These are phyloP conservation scores for Spathaspora sp. DNA, from an alignment of 1,139 yeast genomes.

Conservation along the genomic window DNA sequence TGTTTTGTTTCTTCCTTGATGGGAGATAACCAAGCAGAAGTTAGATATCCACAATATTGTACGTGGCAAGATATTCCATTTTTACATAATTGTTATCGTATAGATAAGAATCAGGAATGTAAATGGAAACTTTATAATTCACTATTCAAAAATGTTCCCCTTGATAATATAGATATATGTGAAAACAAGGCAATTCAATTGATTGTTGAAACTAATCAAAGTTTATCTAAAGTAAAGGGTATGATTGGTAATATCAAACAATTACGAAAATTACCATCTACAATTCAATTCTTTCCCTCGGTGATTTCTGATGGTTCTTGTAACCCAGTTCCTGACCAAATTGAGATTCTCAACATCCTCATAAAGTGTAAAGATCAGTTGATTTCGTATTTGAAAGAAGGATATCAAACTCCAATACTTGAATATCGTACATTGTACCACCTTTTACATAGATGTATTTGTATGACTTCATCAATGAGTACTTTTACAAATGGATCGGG, in stretches of 20 bases:
- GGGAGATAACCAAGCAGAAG: background rate
- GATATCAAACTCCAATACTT: constrained; percentile 8
- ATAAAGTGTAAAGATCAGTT: constrained; percentile 8
- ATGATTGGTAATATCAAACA: background rate
- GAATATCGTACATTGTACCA: constrained; percentile 3
- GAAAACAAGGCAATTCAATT: background rate
- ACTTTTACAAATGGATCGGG: constrained; percentile 20
- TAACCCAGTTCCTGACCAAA: constrained; percentile 2
- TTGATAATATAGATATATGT: background rate
- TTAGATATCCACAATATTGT: background rate
- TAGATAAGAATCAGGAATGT: background rate
- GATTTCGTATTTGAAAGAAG: background rate
- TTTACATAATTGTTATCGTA: constrained; percentile 2
- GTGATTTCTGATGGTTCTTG: constrained; percentile 10
- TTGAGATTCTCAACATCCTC: constrained; percentile 13
- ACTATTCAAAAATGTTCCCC: background rate
- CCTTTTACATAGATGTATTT: constrained; percentile 18
- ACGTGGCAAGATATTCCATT: constrained; percentile 4
- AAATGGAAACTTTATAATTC: constrained; percentile 1
- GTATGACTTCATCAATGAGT: constrained; percentile 25
- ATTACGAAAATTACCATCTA: constrained; percentile 11
- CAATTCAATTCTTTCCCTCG: constrained; percentile 17
- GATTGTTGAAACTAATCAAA: background rate
- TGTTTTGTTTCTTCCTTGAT: background rate
- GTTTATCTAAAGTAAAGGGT: background rate